Conservation (phyloP, 345 rosid species). For the Pseudoturritis turrita region DNA sequence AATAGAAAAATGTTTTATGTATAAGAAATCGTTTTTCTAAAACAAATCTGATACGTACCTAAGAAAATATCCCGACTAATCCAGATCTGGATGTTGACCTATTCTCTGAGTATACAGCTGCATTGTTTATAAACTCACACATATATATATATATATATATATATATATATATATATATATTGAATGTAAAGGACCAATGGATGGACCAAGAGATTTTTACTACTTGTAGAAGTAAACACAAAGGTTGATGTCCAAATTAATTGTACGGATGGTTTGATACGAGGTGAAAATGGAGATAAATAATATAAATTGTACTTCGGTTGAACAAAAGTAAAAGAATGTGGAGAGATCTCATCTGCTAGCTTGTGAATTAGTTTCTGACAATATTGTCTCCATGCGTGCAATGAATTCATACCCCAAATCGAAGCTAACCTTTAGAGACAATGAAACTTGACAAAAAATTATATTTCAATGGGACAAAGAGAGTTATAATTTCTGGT, state of each 20-base stretch:
- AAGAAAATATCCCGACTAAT: conserved; percentile 6
- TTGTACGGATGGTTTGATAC: background rate
- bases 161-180: background rate
- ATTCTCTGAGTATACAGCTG: background rate
- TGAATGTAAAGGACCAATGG: conserved; percentile 1
- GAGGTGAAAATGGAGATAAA: background rate
- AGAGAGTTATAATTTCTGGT: background rate
- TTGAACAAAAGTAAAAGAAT: background rate
- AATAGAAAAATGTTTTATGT: background rate
- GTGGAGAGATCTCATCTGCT: background rate
- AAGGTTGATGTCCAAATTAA: background rate
- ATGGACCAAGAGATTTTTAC: background rate
- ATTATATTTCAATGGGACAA: background rate
- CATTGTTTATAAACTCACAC: conserved; percentile 1
- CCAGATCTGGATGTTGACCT: conserved; percentile 23
- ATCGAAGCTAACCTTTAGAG: background rate
- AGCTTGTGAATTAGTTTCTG: background rate
- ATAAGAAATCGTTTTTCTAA: too few relatives aligned
- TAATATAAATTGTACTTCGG: background rate
- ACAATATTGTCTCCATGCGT: background rate
- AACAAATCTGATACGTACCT: background rate
- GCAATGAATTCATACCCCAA: background rate
- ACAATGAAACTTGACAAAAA: background rate
- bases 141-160: too few relatives aligned
- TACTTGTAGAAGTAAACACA: conserved; percentile 12